phyloP scores from a whole-genome alignment of 345 rosid genomes.

The Nephelium lappaceum region DNA sequence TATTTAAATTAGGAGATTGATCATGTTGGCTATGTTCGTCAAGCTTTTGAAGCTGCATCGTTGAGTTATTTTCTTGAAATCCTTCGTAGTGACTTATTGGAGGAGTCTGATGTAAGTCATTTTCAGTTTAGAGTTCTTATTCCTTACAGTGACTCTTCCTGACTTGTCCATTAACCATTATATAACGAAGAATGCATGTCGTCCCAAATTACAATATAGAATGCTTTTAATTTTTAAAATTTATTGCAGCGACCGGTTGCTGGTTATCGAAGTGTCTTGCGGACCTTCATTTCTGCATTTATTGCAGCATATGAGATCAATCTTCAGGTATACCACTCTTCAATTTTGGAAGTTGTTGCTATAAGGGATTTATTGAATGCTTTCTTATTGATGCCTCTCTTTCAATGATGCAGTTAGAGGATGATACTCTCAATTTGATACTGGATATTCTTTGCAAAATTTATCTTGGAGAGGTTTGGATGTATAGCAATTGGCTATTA shows the following conservation, averaged over 20 bases:
- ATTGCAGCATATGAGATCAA: conserved; percentile 93
- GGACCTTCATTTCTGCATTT: conserved; percentile 89
- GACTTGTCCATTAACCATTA: conserved; percentile 9
- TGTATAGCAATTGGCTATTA: conserved; percentile 13
- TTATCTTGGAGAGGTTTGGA: conserved; percentile 85
- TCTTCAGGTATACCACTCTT: conserved; percentile 58
- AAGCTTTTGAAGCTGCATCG: conserved; percentile 85
- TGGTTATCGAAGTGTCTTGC: conserved; percentile 82
- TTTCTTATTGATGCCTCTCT: conserved; percentile 23
- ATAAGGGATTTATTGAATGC: neutral
- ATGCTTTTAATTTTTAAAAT: neutral
- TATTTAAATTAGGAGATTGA: conserved; percentile 69
- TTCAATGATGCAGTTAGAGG: conserved; percentile 61
- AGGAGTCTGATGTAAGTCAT: conserved; percentile 74
- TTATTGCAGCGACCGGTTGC: conserved; percentile 66
- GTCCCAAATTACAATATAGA: neutral
- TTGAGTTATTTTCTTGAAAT: conserved; percentile 69
- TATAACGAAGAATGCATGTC: conserved; percentile 5
- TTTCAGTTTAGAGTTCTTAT: conserved; percentile 18
- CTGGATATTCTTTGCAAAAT: conserved; percentile 86
- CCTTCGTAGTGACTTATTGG: conserved; percentile 67
- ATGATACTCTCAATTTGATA: conserved; percentile 67
- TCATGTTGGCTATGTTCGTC: conserved; percentile 79
- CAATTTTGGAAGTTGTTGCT: conserved; percentile 16
- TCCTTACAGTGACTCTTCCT: conserved; percentile 17